A percentile compares a stretch with the other conserved stretches of the same genome.
These are phyloP conservation scores for Pichia cactophila DNA, from an alignment of 1,139 yeast genomes.

Conservation along the genomic window DNA sequence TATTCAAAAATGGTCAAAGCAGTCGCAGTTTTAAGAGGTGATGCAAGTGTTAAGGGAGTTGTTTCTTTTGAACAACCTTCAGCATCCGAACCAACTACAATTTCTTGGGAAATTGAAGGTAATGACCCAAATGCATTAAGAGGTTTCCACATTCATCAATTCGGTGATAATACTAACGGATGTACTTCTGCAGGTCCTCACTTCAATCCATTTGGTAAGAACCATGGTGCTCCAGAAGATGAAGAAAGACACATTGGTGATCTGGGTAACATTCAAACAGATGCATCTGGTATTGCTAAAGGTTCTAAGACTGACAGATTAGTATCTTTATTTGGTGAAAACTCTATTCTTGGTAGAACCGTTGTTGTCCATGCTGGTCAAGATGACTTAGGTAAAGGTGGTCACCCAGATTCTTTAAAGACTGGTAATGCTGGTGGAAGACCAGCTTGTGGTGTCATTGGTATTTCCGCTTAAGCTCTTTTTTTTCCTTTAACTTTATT, in stretches of 20 bases:
- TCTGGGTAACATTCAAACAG: conserved; percentile 88
- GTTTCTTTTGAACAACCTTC: conserved; percentile 78
- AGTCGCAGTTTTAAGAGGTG: conserved; percentile 97
- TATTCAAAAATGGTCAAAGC: conserved; percentile 15
- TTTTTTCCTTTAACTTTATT: no score
- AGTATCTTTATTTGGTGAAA: conserved; percentile 73
- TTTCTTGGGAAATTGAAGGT: conserved; percentile 82
- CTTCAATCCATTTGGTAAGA: conserved; percentile 87
- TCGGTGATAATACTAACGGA: conserved; percentile 98
- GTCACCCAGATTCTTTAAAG: conserved; percentile 84
- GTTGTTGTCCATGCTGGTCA: conserved; percentile 92
- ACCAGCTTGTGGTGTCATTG: conserved; percentile 99
- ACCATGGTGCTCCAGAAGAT: conserved; percentile 93
- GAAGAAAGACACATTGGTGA: conserved; percentile 94
- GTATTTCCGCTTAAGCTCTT: conserved; percentile 42
- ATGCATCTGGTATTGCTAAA: conserved; percentile 79
- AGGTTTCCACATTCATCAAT: conserved; percentile 97
- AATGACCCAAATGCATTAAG: conserved; percentile 80
- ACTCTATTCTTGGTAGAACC: conserved; percentile 89
- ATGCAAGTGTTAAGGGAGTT: conserved; percentile 76
- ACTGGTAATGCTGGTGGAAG: conserved; percentile 99
- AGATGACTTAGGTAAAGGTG: conserved; percentile 97
- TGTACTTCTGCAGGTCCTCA: conserved; percentile 99
- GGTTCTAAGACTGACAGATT: conserved; percentile 74
- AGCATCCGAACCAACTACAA: conserved; percentile 75